phyloP scores from a whole-genome alignment of 78 protist species.

The Dictyostelium brefeldianum region DNA sequence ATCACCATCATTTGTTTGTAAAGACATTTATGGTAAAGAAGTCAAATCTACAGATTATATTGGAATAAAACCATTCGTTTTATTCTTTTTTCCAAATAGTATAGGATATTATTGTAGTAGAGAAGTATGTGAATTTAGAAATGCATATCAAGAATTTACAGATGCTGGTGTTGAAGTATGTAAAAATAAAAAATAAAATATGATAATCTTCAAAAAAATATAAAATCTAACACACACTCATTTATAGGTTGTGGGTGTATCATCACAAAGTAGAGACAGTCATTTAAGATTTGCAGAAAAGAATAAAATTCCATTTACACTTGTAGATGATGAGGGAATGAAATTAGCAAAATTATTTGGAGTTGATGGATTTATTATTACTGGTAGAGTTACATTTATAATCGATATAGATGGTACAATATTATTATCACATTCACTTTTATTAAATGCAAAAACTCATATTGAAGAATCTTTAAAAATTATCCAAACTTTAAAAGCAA shows the following conservation, averaged over 20 bases:
- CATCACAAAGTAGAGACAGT: conserved; percentile 31
- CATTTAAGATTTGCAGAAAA: conserved; percentile 55
- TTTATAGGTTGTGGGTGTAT: conserved; percentile 20
- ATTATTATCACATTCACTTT: not conserved
- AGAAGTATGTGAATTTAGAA: conserved; percentile 42
- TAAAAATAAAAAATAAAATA: no score
- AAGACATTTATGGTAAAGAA: not conserved
- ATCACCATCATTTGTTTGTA: not conserved
- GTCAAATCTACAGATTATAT: not conserved
- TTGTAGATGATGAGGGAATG: conserved; percentile 9
- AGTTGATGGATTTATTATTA: conserved; percentile 20
- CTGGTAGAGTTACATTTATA: conserved; percentile 64
- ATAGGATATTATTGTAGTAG: conserved; percentile 7
- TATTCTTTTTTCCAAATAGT: conserved; percentile 4
- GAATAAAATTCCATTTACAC: conserved; percentile 56
- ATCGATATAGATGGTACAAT: conserved; percentile 43
- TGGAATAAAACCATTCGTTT: conserved; percentile 2
- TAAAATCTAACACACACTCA: no score
- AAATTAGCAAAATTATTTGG: conserved; percentile 27
- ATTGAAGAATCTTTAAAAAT: conserved; percentile 50
- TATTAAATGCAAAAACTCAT: conserved; percentile 33
- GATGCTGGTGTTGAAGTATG: conserved; percentile 36
- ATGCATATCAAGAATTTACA: conserved; percentile 34
- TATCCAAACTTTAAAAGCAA: conserved; percentile 18
- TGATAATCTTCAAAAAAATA: no score